Evolutionary conservation across 345 rosid genomes (phyloP), one percentile per base, ranked within the genome.

Genomic region (Psidium friedrichsthalianum): DNA sequence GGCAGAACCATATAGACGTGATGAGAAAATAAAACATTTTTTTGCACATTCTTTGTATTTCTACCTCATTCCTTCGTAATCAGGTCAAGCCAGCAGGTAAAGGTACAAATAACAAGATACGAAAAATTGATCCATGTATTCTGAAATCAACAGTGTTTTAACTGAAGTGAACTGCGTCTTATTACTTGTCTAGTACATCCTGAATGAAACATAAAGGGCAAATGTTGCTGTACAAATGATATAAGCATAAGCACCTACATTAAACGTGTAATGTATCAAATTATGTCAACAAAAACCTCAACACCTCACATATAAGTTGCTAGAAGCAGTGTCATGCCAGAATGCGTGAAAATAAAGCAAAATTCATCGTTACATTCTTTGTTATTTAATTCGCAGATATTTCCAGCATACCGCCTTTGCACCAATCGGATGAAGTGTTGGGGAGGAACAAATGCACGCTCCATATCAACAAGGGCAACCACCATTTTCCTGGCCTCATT

Each of bases 381-480:
- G 47, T 9, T 12, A 82, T n/a, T 69, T 36, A 84, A 44, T 64
- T 55, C 29, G 49, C 14, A 61, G 29, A n/a, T 21, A n/a, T 76
- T 47, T 21, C 56, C 20, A 84, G 56, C 87, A 82, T 93, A 96
- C 99, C 99, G 89, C 87, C 99, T 93, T 83, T 98, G 99, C 85
- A 98, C 97, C 88, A 98, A 92, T 56, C 99, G 98, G 87, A 98
- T 98, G 89, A 98, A 98, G 88, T 98, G 99, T 85, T 98, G 99
- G 86, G 99, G 99, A 84, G 99, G 99, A 87, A 98, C 99, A 92
- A 98, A 98, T 53, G 93, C 99, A 74, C 99, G 99, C 88, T 98
- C 99, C 99, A 98, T 98, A 89, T 98, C 99, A 84, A 98, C 99
- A 53, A 98, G 91, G 32, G 99, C 99, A 88, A 98, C 93, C 3